Evolutionary conservation across 495 filamentous ascomycete genomes (phyloP), one percentile per base, ranked within the genome.

Genomic region (Xylaria palmicola): DNA sequence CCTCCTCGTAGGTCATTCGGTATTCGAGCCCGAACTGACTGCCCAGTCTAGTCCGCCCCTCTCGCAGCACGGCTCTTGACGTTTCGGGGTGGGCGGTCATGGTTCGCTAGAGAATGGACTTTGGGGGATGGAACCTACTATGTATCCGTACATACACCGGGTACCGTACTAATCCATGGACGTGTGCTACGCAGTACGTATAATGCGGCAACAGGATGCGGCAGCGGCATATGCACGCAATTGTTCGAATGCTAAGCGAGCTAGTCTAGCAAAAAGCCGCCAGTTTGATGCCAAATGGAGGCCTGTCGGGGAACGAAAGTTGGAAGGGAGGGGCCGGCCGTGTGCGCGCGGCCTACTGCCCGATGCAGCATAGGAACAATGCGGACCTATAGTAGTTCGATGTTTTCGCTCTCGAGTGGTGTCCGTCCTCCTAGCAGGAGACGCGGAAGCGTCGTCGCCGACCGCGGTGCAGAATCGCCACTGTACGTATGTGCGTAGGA

Each of bases 271-370:
- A n/a, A n/a, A n/a, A n/a, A n/a, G n/a, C n/a, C n/a, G n/a, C n/a
- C n/a, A n/a, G n/a, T n/a, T n/a, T n/a, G n/a, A n/a, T n/a, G n/a
- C n/a, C n/a, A n/a, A n/a, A n/a, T n/a, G n/a, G n/a, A n/a, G n/a
- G n/a, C 10, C 22, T 26, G 15, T 30, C 9, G 27, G 26, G 27
- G 3, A 10, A n/a, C n/a, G n/a, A 10, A 24, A 9, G 13, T n/a
- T 20, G 34, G 37, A 44, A 24, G 39, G 26, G 53, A 22, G 39
- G 37, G 52, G 52, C 52, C 24, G 52, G 30, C 32, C 26, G 39
- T 44, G 34, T 54, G n/a, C n/a, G n/a, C 12, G 50, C 51, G 36
- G 51, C 36, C 24, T 32, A 15, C 30, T 56, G 53, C 53, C 53
- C 6, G 34, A 56, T 51, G 29, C n/a, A 20, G 48, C 17, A 51